Evolutionary conservation across 306 rosid species (phyloP), one percentile per base, ranked within the genome.

Genomic region (Dryas octopetala): DNA sequence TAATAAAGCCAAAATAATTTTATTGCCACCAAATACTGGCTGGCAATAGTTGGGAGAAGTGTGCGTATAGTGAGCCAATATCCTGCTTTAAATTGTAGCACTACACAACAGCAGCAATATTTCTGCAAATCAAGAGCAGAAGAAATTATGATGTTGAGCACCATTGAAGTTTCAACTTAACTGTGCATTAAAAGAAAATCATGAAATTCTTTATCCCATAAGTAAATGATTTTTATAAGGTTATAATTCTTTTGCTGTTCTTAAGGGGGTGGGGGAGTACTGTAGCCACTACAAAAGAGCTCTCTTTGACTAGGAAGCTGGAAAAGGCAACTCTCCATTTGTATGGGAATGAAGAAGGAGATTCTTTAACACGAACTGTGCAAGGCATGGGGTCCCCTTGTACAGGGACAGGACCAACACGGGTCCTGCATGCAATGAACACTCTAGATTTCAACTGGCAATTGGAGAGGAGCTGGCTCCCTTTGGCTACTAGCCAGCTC

Each of bases 11-110:
- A 76, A 19, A 71, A 52, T 76, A 78, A 77, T 67, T 80, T 77
- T 64, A 82, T 78, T 81, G 74, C 96, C 96, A 94, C 88, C 96
- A 87, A 86, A 71, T 48, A 55, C 52, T 80, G 87, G 96, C 96
- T 84, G 96, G 96, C 86, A 88, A 82, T 71, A 74, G 70, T 63
- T 71, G 84, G 79, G 82, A 68, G 71, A 55, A 78, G 68, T 15
- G 68, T 71, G 76, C 70, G 54, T 68, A 46, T 57, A 74, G 61
- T 64, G 72, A 66, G 67, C 86, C 82, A 82, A 78, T 67, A 5
- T 68, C 49, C 26, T 4, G 41, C 66, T 74, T 43, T 60, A 80
- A 68, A 52, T 83, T 81, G 85, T 9, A 74, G 45, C 51, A 10
- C 74, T 75, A 5, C 82, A 85, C 67, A 12, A 74, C 45, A 79